Percentiles rank a stretch among this genome's conserved stretches.
These are phyloP conservation scores for Sporisorium scitamineum DNA, from an alignment of 1,284 basidiomycete genomes.

Conservation along the genomic window DNA sequence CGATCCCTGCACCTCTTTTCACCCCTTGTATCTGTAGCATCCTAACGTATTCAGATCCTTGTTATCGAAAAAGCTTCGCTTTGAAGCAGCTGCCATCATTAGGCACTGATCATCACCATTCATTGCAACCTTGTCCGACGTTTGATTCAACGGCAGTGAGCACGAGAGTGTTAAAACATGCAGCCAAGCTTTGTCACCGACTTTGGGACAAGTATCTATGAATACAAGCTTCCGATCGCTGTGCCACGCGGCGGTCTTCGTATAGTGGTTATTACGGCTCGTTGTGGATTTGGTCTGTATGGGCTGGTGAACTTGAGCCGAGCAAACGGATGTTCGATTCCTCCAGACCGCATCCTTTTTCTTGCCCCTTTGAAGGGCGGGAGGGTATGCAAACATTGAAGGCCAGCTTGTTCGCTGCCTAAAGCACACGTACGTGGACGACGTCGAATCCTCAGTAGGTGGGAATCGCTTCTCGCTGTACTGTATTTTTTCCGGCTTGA, in stretches of 20 bases:
- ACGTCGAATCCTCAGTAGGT: no score
- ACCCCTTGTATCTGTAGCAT: constrained; percentile 10
- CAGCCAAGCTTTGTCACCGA: no score
- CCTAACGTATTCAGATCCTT: not conserved
- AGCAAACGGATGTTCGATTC: constrained; percentile 51
- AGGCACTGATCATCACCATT: constrained; percentile 6
- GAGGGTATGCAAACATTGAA: no score
- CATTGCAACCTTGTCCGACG: not conserved
- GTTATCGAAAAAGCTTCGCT: not conserved
- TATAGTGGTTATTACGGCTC: constrained; percentile 37
- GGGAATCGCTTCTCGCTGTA: no score
- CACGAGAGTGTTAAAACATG: no score
- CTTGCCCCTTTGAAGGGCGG: not conserved
- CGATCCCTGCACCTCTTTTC: not conserved
- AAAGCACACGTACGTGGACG: no score
- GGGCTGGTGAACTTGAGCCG: no score
- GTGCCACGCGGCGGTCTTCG: constrained; percentile 15
- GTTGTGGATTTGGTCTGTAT: constrained; percentile 33
- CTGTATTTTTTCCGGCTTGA: not conserved
- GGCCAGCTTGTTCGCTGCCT: no score
- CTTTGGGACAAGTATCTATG: not conserved
- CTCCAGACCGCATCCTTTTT: constrained; percentile 23
- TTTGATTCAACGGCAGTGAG: not conserved
- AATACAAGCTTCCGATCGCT: no score
- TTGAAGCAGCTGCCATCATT: constrained; percentile 1